Conservation (phyloP, 2,329 filamentous ascomycete species). For the Thelonectria discophora region DNA sequence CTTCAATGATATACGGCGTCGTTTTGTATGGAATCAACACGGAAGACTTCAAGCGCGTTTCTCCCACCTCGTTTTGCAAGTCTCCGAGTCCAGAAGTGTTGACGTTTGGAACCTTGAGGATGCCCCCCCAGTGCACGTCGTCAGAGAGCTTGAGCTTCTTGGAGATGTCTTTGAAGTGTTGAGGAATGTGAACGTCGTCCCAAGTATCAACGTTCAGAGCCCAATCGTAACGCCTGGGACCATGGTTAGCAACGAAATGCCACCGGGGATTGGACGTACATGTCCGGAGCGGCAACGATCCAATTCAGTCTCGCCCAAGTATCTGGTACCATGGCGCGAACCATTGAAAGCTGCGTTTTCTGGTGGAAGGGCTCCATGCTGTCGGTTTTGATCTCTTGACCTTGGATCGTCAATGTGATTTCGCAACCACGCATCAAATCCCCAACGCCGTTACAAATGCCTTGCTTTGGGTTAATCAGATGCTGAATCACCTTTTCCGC, state of each 20-base stretch:
- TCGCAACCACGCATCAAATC: conserved; percentile 30
- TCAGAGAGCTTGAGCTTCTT: conserved; percentile 34
- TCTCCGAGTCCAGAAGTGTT: conserved; percentile 21
- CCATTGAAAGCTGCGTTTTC: conserved; percentile 35
- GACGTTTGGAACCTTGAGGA: conserved; percentile 29
- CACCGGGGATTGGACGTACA: conserved; percentile 36
- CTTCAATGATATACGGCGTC: conserved; percentile 47
- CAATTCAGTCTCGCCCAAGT: conserved; percentile 43
- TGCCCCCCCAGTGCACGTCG: background rate
- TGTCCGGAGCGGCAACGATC: conserved; percentile 48
- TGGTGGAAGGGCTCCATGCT: conserved; percentile 17
- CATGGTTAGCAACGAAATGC: conserved; percentile 18
- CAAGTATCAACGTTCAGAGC: conserved; percentile 44
- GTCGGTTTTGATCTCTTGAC: conserved; percentile 36
- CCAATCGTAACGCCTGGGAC: conserved; percentile 48
- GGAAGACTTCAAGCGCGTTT: conserved; percentile 42
- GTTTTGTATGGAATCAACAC: conserved; percentile 42
- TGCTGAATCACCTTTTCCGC: conserved; percentile 31
- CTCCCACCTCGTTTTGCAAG: conserved; percentile 20
- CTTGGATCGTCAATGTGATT: conserved; percentile 33
- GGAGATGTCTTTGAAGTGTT: conserved; percentile 32
- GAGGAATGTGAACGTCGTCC: conserved; percentile 32
- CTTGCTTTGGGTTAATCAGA: conserved; percentile 24
- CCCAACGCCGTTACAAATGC: conserved; percentile 26
- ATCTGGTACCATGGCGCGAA: conserved; percentile 35